These are phyloP conservation scores for Alternaria sp. DNA, from an alignment of 2,329 filamentous ascomycete species.

Conservation along the genomic window DNA sequence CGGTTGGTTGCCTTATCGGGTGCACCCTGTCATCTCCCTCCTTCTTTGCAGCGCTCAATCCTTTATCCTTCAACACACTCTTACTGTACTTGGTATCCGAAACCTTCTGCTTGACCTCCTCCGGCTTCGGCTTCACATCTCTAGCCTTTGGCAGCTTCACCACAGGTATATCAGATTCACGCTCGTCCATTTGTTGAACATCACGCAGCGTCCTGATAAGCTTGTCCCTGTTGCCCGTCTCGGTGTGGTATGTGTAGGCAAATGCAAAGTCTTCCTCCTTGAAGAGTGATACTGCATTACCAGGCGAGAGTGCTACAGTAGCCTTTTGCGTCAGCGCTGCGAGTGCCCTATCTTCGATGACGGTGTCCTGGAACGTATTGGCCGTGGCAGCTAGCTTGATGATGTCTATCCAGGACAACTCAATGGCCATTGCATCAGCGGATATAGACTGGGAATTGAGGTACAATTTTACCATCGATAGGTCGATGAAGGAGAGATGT, in stretches of 20 bases:
- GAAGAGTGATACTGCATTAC: neutral
- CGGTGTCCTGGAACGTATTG: neutral
- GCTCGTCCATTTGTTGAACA: neutral
- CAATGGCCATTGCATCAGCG: neutral
- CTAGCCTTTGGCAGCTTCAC: neutral
- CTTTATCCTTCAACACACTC: neutral
- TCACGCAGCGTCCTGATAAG: neutral
- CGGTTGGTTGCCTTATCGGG: conserved; percentile 8
- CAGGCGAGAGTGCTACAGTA: neutral
- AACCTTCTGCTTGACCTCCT: neutral
- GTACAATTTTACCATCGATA: neutral
- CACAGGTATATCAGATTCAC: no score
- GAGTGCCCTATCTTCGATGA: neutral
- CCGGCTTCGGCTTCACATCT: neutral
- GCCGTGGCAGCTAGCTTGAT: conserved; percentile 12
- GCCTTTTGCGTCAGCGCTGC: conserved; percentile 3
- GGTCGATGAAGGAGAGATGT: neutral
- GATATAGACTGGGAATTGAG: neutral
- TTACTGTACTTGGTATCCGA: neutral
- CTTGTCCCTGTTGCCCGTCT: neutral
- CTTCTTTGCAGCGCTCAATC: neutral
- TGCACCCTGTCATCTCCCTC: neutral
- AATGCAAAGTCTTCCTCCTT: neutral
- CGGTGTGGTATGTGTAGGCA: neutral
- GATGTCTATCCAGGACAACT: conserved; percentile 5